These are phyloP conservation scores for Aspergillus aculeatinus DNA, from an alignment of 2,329 filamentous ascomycete genomes.

Conservation along the genomic window DNA sequence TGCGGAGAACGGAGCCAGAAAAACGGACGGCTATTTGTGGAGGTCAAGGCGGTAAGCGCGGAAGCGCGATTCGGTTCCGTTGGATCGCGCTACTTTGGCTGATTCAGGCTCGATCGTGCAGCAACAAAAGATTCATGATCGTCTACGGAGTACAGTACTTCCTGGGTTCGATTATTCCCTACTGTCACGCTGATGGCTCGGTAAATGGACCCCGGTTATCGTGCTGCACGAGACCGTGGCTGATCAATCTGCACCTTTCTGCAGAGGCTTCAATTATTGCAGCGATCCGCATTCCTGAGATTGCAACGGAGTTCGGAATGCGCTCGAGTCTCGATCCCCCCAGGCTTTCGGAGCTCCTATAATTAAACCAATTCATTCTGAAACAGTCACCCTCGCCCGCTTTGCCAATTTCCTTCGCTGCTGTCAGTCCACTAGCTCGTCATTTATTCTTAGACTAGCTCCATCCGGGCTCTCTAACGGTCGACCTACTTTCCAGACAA, in stretches of 20 bases:
- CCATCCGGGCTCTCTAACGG: background rate
- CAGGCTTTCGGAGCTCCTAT: background rate
- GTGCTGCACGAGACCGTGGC: background rate
- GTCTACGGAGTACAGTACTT: too few species aligned
- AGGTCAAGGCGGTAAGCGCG: background rate
- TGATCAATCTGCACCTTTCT: too few species aligned
- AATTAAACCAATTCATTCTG: constrained; percentile 8
- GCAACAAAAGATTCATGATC: too few species aligned
- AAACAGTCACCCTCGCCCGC: background rate
- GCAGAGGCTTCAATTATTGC: background rate
- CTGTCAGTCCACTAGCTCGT: constrained; percentile 4
- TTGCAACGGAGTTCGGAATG: constrained; percentile 4
- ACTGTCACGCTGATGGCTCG: too few species aligned
- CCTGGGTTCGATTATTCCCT: too few species aligned
- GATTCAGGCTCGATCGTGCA: background rate
- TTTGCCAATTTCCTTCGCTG: background rate
- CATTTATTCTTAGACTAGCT: background rate
- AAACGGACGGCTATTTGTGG: background rate
- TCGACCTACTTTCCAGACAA: background rate
- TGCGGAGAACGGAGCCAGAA: background rate
- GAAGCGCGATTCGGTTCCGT: background rate
- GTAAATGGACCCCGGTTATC: background rate
- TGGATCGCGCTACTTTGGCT: background rate
- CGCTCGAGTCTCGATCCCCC: background rate
- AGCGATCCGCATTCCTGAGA: background rate